Evolutionary conservation across 1,284 basidiomycete species (phyloP).

Genomic region (Irpex lacteus): DNA sequence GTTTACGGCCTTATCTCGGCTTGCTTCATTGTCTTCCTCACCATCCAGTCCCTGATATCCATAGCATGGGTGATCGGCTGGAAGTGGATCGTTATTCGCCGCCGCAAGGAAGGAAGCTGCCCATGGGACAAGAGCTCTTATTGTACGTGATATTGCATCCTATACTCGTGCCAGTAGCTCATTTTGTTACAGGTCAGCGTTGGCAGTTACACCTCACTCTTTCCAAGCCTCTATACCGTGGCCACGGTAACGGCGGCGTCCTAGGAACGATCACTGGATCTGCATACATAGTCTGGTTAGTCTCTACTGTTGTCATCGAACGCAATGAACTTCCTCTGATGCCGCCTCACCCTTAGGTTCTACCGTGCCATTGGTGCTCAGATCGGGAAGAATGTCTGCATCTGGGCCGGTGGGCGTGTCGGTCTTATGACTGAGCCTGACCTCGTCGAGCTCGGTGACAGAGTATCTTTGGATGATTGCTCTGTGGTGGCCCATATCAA

Average conservation of each 20-base stretch:
- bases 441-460: slow-evolving; percentile 40
- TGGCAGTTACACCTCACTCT: slow-evolving; percentile 43
- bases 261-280: slow-evolving; percentile 36
- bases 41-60: slow-evolving; percentile 33
- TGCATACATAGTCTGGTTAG: slow-evolving; percentile 40
- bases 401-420: slow-evolving; percentile 37
- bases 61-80: slow-evolving; percentile 37
- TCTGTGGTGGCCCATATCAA: slow-evolving; percentile 47
- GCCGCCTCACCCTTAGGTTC: slow-evolving; percentile 3
- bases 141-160: slow-evolving; percentile 21
- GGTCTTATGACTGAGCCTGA: slow-evolving; percentile 46
- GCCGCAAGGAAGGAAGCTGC: slow-evolving; percentile 34
- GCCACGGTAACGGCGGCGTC: slow-evolving; percentile 39
- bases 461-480: slow-evolving; percentile 41
- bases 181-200: slow-evolving; percentile 27
- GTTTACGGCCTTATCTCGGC: slow-evolving; percentile 36
- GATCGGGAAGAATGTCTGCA: slow-evolving; percentile 39
- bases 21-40: slow-evolving; percentile 35
- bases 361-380: slow-evolving; percentile 39
- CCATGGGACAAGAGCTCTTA: slow-evolving; percentile 44
- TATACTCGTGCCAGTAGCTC: neutral
- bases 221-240: slow-evolving; percentile 34
- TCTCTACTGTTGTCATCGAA: neutral
- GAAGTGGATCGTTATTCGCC: slow-evolving; percentile 41
- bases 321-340: too few relatives aligned